Evolutionary conservation across 2,329 filamentous ascomycete genomes (phyloP), one percentile per base, ranked within the genome.

Genomic region (Tetracladium maxilliforme): DNA sequence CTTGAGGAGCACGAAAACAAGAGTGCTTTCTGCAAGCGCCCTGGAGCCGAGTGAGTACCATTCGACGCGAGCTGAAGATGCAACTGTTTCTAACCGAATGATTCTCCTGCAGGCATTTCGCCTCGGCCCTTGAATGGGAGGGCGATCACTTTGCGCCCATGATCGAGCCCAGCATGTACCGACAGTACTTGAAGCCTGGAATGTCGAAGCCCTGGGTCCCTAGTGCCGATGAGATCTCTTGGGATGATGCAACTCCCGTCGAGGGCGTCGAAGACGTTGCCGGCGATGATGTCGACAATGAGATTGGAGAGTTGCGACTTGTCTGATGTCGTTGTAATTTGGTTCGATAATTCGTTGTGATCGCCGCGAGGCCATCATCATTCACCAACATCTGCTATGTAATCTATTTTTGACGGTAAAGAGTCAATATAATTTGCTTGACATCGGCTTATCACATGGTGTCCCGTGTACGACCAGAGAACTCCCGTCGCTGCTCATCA

Each of bases 41-140:
- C 21, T 23, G 21, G 21, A 10, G 14, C 14, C 12, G 21, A 23
- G 21, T 23, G 12, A 23, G 21, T 23, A 23, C 10, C 6, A 9
- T 11, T n/a, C 21, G 10, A 12, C 16, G 12, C 16, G 14, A 10
- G 10, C 14, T 23, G n/a, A n/a, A n/a, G n/a, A n/a, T n/a, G n/a
- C n/a, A n/a, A 6, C 21, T 6, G 14, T 12, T 11, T 14, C 14
- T 23, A n/a, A 15, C 10, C 6, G 10, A 23, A 23, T 23, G 16
- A 15, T 14, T 12, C 6, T 23, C 12, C 7, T 15, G 16, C 11
- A 23, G 21, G 16, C 16, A 23, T 15, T 23, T 23, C 16, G 21
- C 8, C 14, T 23, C 21, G 14, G 12, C 16, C 12, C 10, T 23
- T 6, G 6, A n/a, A 23, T 23, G 21, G 21, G 16, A 13, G 10